Conservation (phyloP, 257 asterid genomes). For the Solanum chiquidenum region DNA sequence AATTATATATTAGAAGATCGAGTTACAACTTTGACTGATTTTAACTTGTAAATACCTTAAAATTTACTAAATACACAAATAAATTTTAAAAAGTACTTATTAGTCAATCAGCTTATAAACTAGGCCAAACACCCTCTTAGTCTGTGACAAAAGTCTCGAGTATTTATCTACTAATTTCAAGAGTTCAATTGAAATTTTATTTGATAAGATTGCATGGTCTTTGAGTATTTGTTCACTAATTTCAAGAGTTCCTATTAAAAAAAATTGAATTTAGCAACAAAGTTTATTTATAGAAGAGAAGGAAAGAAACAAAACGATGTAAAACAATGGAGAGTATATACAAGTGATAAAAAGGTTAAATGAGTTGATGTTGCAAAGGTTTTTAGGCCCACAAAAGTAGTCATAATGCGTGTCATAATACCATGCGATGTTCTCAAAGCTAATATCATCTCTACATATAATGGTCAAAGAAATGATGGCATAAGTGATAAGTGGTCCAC, state of each 20-base stretch:
- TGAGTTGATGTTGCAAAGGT: not conserved
- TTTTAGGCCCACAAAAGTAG: not conserved
- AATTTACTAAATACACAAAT: not conserved
- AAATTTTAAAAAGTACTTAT: not conserved
- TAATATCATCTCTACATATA: not conserved
- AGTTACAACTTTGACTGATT: not conserved
- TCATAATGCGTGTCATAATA: not conserved
- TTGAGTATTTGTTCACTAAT: not conserved
- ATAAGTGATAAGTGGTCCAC: not conserved
- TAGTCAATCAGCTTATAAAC: not conserved
- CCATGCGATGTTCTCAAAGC: not conserved
- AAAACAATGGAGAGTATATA: not conserved
- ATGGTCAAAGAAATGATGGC: slow-evolving; percentile 1
- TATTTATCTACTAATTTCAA: not conserved
- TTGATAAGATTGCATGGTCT: not conserved
- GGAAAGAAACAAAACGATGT: not conserved
- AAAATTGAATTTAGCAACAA: not conserved
- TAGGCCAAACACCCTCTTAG: not conserved
- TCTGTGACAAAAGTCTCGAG: not conserved
- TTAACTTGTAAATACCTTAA: not conserved
- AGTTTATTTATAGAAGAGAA: not conserved
- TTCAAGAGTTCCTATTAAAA: not conserved
- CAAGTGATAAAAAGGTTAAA: not conserved
- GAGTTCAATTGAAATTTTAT: not conserved
- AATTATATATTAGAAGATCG: not conserved